A percentile compares a stretch with the other conserved stretches of the same genome.
Conservation (phyloP, 305 asterid species). For the Solanum hybrid region DNA sequence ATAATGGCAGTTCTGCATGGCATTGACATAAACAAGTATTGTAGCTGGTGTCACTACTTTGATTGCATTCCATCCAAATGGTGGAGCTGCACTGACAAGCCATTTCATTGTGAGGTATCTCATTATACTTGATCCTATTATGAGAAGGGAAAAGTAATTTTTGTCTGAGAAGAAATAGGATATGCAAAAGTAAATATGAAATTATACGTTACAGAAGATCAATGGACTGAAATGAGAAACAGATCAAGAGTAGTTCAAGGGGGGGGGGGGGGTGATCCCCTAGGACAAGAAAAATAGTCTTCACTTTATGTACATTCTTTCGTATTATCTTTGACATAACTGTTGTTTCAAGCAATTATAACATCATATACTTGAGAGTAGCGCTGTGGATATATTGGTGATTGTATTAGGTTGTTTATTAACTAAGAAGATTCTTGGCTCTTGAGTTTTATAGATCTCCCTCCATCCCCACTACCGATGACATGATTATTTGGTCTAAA, state of each 20-base stretch:
- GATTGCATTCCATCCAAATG: constrained; percentile 66
- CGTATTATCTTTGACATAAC: background rate
- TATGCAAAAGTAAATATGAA: background rate
- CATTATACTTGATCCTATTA: background rate
- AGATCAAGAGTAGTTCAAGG: background rate
- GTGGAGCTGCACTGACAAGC: constrained; percentile 70
- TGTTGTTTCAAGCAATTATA: background rate
- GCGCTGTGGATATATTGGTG: background rate
- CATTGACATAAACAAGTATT: constrained; percentile 42
- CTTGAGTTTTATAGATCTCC: background rate
- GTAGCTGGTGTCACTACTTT: constrained; percentile 58
- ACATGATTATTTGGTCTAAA: background rate
- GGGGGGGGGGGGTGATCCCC: background rate
- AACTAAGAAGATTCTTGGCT: background rate
- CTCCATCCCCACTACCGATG: background rate
- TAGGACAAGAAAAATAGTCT: background rate
- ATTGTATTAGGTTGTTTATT: background rate
- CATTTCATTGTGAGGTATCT: constrained; percentile 58
- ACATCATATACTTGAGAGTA: background rate
- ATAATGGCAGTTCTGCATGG: constrained; percentile 37
- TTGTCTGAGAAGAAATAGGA: background rate
- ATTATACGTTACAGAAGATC: background rate
- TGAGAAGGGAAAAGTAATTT: background rate
- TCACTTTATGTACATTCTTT: background rate
- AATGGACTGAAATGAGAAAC: background rate